Percentiles rank a stretch among this genome's conserved stretches.
Conservation (phyloP, 352 stramenopile species). For the Phytophthora macrochlamydospora region DNA sequence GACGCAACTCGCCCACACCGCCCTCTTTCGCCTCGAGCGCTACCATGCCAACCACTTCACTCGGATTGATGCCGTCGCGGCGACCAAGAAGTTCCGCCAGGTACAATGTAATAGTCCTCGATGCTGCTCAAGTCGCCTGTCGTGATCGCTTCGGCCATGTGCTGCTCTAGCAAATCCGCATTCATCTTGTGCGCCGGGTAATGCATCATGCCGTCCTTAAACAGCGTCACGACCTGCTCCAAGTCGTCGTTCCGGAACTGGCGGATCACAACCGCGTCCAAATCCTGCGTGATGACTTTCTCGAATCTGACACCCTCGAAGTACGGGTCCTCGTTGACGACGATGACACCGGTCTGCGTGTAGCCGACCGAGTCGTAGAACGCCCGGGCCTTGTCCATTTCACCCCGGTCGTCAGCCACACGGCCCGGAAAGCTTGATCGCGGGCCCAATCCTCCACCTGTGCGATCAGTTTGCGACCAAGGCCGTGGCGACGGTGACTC, state of each 20-base stretch:
- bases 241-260: conserved; percentile 21
- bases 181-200: conserved; percentile 27
- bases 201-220: conserved; percentile 26
- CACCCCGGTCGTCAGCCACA: conserved; percentile 44
- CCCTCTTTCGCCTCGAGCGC: conserved; percentile 16
- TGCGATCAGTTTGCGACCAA: conserved; percentile 42
- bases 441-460: conserved; percentile 47
- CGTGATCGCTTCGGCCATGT: conserved; percentile 16
- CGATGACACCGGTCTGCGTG: conserved; percentile 15
- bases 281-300: conserved; percentile 12
- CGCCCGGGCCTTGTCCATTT: conserved; percentile 28
- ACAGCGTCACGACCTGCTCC: conserved; percentile 20
- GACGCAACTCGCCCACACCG: conserved; percentile 20
- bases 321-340: conserved; percentile 25
- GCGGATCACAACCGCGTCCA: conserved; percentile 10
- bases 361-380: conserved; percentile 44
- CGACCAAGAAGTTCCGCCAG: conserved; percentile 33
- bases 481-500: conserved; percentile 35
- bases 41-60: conserved; percentile 23
- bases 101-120: conserved; percentile 17
- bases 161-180: conserved; percentile 10
- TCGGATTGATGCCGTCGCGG: conserved; percentile 5
- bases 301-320: conserved; percentile 36
- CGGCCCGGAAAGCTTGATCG: conserved; percentile 16
- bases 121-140: conserved; percentile 27